phyloP scores from a whole-genome alignment of 2,329 filamentous ascomycete species.

The Fusarium virguliforme region DNA sequence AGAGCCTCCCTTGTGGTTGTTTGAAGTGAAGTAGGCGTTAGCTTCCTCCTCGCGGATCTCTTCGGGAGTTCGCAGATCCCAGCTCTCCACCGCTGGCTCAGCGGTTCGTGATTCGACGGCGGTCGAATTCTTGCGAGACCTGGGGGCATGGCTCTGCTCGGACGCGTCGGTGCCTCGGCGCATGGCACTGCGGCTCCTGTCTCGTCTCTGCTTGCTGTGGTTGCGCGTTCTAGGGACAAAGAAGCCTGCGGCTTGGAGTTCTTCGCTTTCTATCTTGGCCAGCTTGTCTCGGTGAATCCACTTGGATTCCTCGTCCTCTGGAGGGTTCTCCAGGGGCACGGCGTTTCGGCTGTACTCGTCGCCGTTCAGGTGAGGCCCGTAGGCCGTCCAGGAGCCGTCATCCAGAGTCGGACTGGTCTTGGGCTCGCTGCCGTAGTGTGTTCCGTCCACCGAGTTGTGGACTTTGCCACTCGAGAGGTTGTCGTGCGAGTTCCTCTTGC shows the following conservation, averaged over 20 bases:
- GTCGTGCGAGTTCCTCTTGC: slow-evolving; percentile 58
- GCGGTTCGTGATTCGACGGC: slow-evolving; percentile 57
- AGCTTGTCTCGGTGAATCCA: slow-evolving; percentile 92
- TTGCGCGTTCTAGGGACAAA: slow-evolving; percentile 70
- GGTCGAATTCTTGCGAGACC: slow-evolving; percentile 65
- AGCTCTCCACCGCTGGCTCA: slow-evolving; percentile 66
- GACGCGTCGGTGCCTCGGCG: slow-evolving; percentile 54
- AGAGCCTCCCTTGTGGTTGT: slow-evolving; percentile 75
- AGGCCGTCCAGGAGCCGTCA: slow-evolving; percentile 39
- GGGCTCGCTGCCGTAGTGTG: slow-evolving; percentile 48
- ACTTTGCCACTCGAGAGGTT: slow-evolving; percentile 50
- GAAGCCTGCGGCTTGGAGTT: slow-evolving; percentile 85
- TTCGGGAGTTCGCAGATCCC: slow-evolving; percentile 84
- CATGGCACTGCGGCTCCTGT: slow-evolving; percentile 57
- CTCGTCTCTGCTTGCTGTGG: slow-evolving; percentile 64
- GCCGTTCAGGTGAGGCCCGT: slow-evolving; percentile 40
- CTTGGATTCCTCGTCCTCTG: slow-evolving; percentile 74
- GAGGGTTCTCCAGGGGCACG: slow-evolving; percentile 50
- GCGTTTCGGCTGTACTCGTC: slow-evolving; percentile 50
- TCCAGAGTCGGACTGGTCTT: slow-evolving; percentile 46
- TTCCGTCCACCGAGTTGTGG: slow-evolving; percentile 46
- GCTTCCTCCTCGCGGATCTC: slow-evolving; percentile 78
- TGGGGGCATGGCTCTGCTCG: slow-evolving; percentile 49
- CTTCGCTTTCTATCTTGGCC: slow-evolving; percentile 84
- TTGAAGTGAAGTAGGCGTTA: slow-evolving; percentile 67